Conservation (phyloP, 2,329 filamentous ascomycete species). For the Fusarium foetens region DNA sequence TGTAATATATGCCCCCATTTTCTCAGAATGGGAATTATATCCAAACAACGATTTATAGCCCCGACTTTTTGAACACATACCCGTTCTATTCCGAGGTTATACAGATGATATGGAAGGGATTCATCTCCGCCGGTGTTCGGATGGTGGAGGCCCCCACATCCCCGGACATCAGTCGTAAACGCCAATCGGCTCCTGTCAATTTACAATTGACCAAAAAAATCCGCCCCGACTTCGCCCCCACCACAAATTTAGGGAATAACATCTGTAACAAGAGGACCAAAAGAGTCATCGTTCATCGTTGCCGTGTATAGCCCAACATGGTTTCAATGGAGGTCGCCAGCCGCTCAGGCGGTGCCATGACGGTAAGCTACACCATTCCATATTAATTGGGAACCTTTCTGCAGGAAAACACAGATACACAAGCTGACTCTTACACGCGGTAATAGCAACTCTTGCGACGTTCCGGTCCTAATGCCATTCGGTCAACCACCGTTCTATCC, state of each 20-base stretch:
- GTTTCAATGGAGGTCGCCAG: constrained; percentile 62
- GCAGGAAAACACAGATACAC: neutral
- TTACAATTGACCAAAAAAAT: constrained; percentile 49
- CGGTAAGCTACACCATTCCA: constrained; percentile 49
- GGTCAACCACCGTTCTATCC: constrained; percentile 39
- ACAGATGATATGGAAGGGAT: neutral
- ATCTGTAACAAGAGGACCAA: constrained; percentile 17
- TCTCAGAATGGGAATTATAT: neutral
- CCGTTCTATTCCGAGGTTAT: neutral
- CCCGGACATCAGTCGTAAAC: constrained; percentile 38
- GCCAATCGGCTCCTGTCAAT: constrained; percentile 51
- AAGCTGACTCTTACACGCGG: constrained; percentile 19
- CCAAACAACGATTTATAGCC: neutral
- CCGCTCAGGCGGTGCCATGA: constrained; percentile 60
- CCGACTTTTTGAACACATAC: neutral
- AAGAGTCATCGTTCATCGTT: constrained; percentile 32
- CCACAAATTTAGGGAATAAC: constrained; percentile 28
- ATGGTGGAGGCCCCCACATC: constrained; percentile 36
- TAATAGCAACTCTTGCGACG: constrained; percentile 53
- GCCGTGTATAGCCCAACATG: constrained; percentile 51
- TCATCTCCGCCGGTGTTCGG: constrained; percentile 38
- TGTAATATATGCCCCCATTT: constrained; percentile 1
- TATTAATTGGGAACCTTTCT: constrained; percentile 9
- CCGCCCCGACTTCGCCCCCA: constrained; percentile 46
- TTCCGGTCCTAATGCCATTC: constrained; percentile 47